phyloP scores from a whole-genome alignment of 148 eudicot species.

The Vaccinium darrowii region DNA sequence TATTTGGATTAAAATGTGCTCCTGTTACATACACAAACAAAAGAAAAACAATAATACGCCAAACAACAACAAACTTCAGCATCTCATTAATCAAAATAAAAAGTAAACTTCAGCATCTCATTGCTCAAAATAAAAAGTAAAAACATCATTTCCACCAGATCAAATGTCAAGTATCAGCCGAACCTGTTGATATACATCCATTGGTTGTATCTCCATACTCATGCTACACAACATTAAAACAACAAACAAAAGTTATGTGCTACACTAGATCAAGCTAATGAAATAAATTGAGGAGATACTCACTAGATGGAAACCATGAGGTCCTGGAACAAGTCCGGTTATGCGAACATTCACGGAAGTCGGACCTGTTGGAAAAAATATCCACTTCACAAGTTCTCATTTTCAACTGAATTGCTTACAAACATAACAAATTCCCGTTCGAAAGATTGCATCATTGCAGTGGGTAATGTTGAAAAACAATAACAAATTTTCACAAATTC shows the following conservation, averaged over 20 bases:
- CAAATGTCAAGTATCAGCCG: constrained; percentile 7
- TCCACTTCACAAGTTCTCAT: constrained; percentile 12
- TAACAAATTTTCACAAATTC: neutral
- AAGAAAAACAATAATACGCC: neutral
- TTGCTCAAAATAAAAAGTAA: neutral
- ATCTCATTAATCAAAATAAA: neutral
- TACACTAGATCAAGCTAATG: constrained; percentile 2
- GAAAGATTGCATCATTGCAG: neutral
- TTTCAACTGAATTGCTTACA: neutral
- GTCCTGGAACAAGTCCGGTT: neutral
- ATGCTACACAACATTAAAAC: constrained; percentile 46
- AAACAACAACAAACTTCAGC: neutral
- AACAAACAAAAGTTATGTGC: constrained; percentile 33
- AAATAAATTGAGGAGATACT: neutral
- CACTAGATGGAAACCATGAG: constrained; percentile 1
- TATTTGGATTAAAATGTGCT: constrained; percentile 87
- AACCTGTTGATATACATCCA: constrained; percentile 97
- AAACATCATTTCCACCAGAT: neutral
- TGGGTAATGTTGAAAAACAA: neutral
- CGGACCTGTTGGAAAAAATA: constrained; percentile 49
- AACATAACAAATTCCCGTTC: neutral
- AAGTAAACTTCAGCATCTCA: neutral
- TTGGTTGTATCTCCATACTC: constrained; percentile 95
- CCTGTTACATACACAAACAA: constrained; percentile 38
- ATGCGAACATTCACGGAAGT: constrained; percentile 77